These are phyloP conservation scores for Persicaria tinctoria DNA, from an alignment of 148 eudicot genomes.

Conservation along the genomic window DNA sequence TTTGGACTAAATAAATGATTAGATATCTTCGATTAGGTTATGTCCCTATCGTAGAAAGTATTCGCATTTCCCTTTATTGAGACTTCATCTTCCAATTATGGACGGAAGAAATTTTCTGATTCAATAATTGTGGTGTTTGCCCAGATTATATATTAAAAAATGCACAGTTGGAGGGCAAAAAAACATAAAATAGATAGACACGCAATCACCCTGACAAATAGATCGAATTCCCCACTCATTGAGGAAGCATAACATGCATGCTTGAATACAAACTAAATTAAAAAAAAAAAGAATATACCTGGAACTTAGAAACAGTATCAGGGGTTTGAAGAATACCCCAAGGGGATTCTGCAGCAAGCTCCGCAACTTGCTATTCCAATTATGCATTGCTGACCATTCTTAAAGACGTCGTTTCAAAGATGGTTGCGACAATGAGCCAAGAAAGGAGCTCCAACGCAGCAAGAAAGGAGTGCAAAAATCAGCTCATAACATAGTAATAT, in stretches of 20 bases:
- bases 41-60: no score
- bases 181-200: no score
- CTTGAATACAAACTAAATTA: not conserved
- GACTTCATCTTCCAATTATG: no score
- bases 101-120: no score
- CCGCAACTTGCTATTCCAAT: slow-evolving; percentile 56
- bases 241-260: not conserved
- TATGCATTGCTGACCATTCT: not conserved
- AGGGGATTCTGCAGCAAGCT: slow-evolving; percentile 98
- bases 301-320: slow-evolving; percentile 94
- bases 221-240: not conserved
- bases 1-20: no score
- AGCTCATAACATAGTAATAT: not conserved
- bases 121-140: slow-evolving; percentile 83
- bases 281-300: slow-evolving; percentile 33
- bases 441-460: not conserved
- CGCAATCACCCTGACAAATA: no score
- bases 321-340: slow-evolving; percentile 92
- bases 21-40: no score
- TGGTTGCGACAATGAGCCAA: not conserved
- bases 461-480: not conserved
- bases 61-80: no score
- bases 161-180: no score
- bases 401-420: not conserved
- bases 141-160: slow-evolving; percentile 82